Evolutionary conservation across 345 rosid species (phyloP).

Genomic region (Ricinus communis): DNA sequence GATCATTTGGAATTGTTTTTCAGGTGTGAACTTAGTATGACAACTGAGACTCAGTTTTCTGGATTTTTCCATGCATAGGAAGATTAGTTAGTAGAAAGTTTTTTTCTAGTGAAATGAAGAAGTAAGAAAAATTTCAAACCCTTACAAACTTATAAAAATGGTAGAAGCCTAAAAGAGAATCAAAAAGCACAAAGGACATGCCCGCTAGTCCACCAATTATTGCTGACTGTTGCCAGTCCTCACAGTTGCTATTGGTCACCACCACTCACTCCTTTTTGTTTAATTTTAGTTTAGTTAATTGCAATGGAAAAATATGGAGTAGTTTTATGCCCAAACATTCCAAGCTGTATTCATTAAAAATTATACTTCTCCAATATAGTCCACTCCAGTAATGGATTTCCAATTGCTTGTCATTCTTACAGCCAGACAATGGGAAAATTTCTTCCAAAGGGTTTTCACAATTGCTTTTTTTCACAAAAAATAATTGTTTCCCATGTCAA

Average conservation of each 20-base stretch:
- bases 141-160: neutral
- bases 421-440: neutral
- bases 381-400: neutral
- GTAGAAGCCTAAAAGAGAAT: neutral
- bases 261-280: neutral
- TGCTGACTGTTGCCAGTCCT: neutral
- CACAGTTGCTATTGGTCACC: too few relatives aligned
- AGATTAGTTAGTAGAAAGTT: too few relatives aligned
- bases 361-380: neutral
- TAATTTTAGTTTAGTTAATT: too few relatives aligned
- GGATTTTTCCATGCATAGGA: neutral
- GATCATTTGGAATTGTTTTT: slow-evolving; percentile 80
- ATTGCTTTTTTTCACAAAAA: neutral
- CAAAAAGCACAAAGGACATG: neutral
- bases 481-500: too few relatives aligned
- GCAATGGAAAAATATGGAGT: neutral
- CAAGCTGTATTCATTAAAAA: neutral
- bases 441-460: neutral
- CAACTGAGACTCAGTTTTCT: neutral
- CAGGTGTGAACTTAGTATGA: slow-evolving; percentile 37
- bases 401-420: neutral
- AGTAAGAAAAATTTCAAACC: too few relatives aligned
- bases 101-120: too few relatives aligned
- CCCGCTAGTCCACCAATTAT: neutral
- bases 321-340: neutral